Evolutionary conservation across 2,329 filamentous ascomycete genomes (phyloP).

Genomic region (Diaporthe citriasiana): DNA sequence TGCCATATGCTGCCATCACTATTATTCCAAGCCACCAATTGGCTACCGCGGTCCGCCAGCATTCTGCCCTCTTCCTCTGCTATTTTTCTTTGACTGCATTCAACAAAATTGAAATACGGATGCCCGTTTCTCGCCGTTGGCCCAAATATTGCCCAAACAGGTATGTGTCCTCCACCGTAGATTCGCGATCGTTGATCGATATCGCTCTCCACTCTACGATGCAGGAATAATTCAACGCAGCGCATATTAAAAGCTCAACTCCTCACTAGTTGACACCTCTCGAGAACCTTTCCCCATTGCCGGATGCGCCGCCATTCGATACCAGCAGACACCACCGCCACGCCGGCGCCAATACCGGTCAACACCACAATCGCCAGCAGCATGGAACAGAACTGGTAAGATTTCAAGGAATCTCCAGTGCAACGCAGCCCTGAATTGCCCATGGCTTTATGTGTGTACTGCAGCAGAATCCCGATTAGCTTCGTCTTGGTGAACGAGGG

Average conservation of each 20-base stretch:
- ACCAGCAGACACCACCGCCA: no score
- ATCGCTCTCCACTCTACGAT: no score
- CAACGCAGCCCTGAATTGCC: not conserved
- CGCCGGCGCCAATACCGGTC: not conserved
- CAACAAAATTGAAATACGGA: not conserved
- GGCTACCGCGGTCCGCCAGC: no score
- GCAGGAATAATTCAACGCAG: no score
- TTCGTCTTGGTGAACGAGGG: not conserved
- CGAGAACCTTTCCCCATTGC: not conserved
- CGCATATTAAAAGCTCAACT: not conserved
- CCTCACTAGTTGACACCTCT: not conserved
- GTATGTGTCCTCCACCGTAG: not conserved
- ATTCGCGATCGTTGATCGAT: not conserved
- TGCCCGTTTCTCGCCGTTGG: not conserved
- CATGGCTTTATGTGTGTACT: not conserved
- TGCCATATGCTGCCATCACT: no score
- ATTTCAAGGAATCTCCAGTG: not conserved
- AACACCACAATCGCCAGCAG: not conserved
- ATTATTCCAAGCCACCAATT: not conserved
- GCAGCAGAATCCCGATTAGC: not conserved
- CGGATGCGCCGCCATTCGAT: not conserved
- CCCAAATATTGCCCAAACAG: not conserved
- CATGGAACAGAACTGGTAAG: not conserved
- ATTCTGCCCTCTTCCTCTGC: no score
- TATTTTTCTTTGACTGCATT: not conserved